A percentile compares a stretch with the other conserved stretches of the same genome.
Conservation (phyloP, 106 monocot genomes). For the Dactylorhiza incarnata region DNA sequence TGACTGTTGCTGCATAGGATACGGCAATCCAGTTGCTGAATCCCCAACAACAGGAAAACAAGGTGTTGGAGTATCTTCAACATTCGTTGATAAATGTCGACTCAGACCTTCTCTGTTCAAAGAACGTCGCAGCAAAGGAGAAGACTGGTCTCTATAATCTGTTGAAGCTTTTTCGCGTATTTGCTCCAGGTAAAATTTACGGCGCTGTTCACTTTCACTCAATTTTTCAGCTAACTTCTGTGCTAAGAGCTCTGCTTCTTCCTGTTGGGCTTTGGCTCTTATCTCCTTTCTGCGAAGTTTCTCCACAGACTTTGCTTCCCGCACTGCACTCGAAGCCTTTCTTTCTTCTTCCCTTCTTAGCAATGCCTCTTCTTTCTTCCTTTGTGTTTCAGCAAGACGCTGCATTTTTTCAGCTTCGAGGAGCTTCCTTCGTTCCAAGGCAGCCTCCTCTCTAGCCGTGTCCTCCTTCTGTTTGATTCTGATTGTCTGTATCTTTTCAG, state of each 20-base stretch:
- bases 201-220: slow-evolving; percentile 92
- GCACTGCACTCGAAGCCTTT: slow-evolving; percentile 91
- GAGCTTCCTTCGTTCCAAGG: slow-evolving; percentile 78
- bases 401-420: slow-evolving; percentile 98
- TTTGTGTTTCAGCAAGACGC: slow-evolving; percentile 83
- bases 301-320: slow-evolving; percentile 83
- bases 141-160: slow-evolving; percentile 91
- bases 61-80: slow-evolving; percentile 33
- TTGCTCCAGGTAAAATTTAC: slow-evolving; percentile 93
- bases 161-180: slow-evolving; percentile 96
- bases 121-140: slow-evolving; percentile 71
- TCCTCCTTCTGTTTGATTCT: slow-evolving; percentile 93
- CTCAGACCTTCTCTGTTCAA: slow-evolving; percentile 55
- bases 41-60: slow-evolving; percentile 22
- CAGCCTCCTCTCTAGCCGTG: slow-evolving; percentile 91
- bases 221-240: slow-evolving; percentile 87
- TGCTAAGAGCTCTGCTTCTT: slow-evolving; percentile 91
- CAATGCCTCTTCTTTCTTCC: slow-evolving; percentile 90
- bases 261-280: slow-evolving; percentile 86
- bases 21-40: slow-evolving; percentile 26
- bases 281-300: slow-evolving; percentile 81
- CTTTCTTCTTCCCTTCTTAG: slow-evolving; percentile 95
- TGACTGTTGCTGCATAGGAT: slow-evolving; percentile 35
- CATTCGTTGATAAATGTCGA: slow-evolving; percentile 26
- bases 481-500: slow-evolving; percentile 86